Conservation (phyloP, 2,329 filamentous ascomycete genomes). For the Aureobasidium sp. region DNA sequence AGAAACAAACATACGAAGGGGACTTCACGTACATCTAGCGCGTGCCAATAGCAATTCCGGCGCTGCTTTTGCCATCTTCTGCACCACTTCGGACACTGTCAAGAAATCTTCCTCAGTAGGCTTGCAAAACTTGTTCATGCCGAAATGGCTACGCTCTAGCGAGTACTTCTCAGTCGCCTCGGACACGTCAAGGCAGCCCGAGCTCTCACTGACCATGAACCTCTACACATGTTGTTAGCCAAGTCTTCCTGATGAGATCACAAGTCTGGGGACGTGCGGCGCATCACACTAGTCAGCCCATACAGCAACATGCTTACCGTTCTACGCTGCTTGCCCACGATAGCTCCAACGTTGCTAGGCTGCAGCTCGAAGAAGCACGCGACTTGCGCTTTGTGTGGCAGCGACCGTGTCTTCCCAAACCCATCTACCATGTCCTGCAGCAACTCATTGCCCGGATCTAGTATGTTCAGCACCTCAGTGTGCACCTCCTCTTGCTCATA, state of each 20-base stretch:
- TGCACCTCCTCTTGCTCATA: not conserved
- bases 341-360: not conserved
- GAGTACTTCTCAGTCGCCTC: not conserved
- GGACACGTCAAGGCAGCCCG: not conserved
- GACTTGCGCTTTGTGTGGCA: not conserved
- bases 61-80: no score
- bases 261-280: no score
- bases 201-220: not conserved
- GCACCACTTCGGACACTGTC: not conserved
- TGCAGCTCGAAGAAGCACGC: constrained; percentile 1
- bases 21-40: not conserved
- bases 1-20: not conserved
- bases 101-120: not conserved
- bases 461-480: not conserved
- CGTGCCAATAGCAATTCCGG: no score
- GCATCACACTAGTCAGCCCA: no score
- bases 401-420: not conserved
- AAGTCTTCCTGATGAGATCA: no score
- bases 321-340: not conserved
- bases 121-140: constrained; percentile 4
- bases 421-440: not conserved
- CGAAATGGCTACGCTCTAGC: not conserved
- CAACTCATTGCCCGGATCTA: not conserved
- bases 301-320: no score
- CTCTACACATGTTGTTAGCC: not conserved